Evolutionary conservation across 148 eudicot genomes (phyloP).

Genomic region (Persicaria maculosa): DNA sequence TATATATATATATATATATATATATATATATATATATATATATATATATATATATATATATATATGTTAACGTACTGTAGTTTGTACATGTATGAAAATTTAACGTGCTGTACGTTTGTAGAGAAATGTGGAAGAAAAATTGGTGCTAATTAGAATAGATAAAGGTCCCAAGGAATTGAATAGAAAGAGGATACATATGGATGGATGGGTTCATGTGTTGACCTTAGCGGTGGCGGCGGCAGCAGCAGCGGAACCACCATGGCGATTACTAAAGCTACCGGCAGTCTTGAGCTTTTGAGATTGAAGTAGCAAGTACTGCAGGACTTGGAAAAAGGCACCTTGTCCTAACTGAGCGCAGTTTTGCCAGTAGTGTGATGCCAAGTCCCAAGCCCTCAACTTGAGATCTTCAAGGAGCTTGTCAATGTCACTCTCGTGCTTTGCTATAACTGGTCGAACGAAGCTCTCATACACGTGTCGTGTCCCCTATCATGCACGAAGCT

Average conservation of each 20-base stretch:
- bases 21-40: too few species aligned
- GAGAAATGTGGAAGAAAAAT: too few species aligned
- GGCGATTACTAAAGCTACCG: too few species aligned
- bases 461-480: slow-evolving; percentile 23
- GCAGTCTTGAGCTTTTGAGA: slow-evolving; percentile 15
- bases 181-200: not conserved
- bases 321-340: slow-evolving; percentile 18
- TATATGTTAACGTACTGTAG: too few species aligned
- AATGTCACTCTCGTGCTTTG: slow-evolving; percentile 30
- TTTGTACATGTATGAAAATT: too few species aligned
- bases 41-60: too few species aligned
- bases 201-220: not conserved
- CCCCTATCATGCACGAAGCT: slow-evolving; percentile 21
- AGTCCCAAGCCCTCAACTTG: slow-evolving; percentile 22
- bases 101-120: too few species aligned
- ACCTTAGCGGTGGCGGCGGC: not conserved
- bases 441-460: slow-evolving; percentile 23
- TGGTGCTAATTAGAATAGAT: not conserved
- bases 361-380: slow-evolving; percentile 25
- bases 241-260: not conserved
- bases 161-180: not conserved
- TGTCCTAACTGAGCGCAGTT: slow-evolving; percentile 19
- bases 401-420: slow-evolving; percentile 26
- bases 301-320: slow-evolving; percentile 22
- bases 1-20: too few species aligned